Evolutionary conservation across 2,329 filamentous ascomycete genomes (phyloP).

Genomic region (Hirsutella rhossiliensis): DNA sequence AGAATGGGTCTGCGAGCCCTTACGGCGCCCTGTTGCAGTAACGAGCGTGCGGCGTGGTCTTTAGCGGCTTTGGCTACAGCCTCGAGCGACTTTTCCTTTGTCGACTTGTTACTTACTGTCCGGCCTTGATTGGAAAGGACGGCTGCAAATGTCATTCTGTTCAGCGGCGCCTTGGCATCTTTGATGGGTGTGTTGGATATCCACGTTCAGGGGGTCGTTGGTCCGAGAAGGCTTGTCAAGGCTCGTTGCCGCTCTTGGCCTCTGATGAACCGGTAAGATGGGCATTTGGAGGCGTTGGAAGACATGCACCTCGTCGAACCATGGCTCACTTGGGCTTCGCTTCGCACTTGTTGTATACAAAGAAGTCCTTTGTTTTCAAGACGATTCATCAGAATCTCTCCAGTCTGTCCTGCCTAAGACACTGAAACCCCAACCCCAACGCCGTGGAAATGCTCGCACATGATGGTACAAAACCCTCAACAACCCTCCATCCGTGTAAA

Average conservation of each 20-base stretch:
- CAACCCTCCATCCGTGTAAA: neutral
- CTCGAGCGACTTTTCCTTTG: neutral
- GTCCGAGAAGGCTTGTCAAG: no score
- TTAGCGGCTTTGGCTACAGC: neutral
- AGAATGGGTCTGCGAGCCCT: constrained; percentile 8
- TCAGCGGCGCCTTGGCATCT: no score
- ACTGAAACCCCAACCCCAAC: constrained; percentile 7
- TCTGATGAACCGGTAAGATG: no score
- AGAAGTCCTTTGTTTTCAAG: neutral
- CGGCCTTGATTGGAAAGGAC: neutral
- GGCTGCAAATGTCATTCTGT: no score
- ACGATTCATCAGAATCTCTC: neutral
- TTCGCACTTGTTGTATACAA: no score
- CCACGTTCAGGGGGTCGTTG: no score
- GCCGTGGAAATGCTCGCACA: constrained; percentile 5
- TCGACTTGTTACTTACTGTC: neutral
- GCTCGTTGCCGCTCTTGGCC: no score
- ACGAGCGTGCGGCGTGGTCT: neutral
- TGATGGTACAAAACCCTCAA: neutral
- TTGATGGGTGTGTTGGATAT: no score
- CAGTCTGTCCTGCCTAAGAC: neutral
- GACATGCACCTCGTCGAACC: no score
- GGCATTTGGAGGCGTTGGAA: no score
- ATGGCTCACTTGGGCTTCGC: no score
- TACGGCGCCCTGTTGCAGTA: constrained; percentile 1